Evolutionary conservation across 2,329 filamentous ascomycete species (phyloP), one percentile per base, ranked within the genome.

Genomic region (Pyricularia grisea): DNA sequence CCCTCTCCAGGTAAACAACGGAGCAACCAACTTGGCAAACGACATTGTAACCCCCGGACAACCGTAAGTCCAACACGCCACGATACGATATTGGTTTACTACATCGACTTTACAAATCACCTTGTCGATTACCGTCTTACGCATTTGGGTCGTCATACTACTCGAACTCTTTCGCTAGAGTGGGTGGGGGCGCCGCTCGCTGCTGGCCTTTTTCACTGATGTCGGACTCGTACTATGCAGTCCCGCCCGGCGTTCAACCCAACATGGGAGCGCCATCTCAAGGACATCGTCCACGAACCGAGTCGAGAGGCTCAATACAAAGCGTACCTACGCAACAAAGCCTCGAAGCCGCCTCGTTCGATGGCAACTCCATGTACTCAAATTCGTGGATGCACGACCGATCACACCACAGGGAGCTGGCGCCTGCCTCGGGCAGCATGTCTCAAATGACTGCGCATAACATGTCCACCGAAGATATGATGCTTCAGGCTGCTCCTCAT

Each of bases 401-500:
- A 71, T 80, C 80, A 67, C 81, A 83, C 71, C 74, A 78, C 11
- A 81, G 81, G 73, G 80, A 82, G 66, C 81, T 86, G 71, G 74
- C 76, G 9, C 74, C 77, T 20, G 75, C 77, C 9, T 74, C 76
- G 42, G 77, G 80, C 36, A 82, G 83, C 68, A 82, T 89, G 80
- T 82, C 84, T 3, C 67, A 61, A 9, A 67, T 68, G 67, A 60
- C 67, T 42, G 33, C 25, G 25, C 67, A 68, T 25, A 61, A 61
- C 58, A 30, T 68, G n/a, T 31, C 55, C 27, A 78, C 85, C 28
- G 87, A 89, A 72, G 86, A 87, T 70, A 83, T 88, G 78, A 83
- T 89, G 66, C 79, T 89, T 71, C 84, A 87, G 69, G 83, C 84
- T 23, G 82, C 84, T 31, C 81, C 83, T 27, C 87, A 87, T 71